Evolutionary conservation across 345 rosid genomes (phyloP), one percentile per base, ranked within the genome.

Genomic region (Euphorbia lathyris): DNA sequence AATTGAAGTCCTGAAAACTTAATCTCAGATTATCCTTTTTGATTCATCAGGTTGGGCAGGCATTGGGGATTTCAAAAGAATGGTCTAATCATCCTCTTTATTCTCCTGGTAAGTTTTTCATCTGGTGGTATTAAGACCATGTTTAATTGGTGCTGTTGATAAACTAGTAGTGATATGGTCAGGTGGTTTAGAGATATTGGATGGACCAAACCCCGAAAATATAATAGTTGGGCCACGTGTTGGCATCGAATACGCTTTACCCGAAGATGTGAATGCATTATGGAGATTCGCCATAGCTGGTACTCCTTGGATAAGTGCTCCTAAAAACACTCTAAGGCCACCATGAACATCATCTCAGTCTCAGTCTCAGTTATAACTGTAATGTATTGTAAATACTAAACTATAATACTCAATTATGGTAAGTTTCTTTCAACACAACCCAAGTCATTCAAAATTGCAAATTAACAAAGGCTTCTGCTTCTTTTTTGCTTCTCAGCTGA

Each of bases 211-310:
- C 36, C 97, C 92, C 1, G 92, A 90, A 70, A 83, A 81, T 53
- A 76, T 92, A 71, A 58, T 94, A 70, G 65, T 78, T 6, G 93
- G 99, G 71, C 93, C 99, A 17, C 93, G 97, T 6, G 96, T 94
- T 0, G 98, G 99, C 51, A 95, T 95, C 38, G 97, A 88, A 62
- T 95, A 88, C 64, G 97, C 97, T 42, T 84, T 66, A 57, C 97
- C 99, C 7, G 83, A 92, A 65, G 85, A 95, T 79, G 90, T 83
- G 27, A 81, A 48, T 60, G 97, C 97, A 42, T 64, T 86, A 66
- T 95, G 97, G 99, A 95, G 99, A 79, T 95, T 92, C 58, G 97
- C 97, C 64, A 76, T 90, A 66, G 93, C 92, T 2, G 94, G 82
- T 70, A 79, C 87, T 17, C 88, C 88, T 26, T 95, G 97, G 99